Percentiles rank a stretch among this genome's conserved stretches.
phyloP scores from a whole-genome alignment of 164 flowering plant species.

The Kingdonia uniflora region DNA sequence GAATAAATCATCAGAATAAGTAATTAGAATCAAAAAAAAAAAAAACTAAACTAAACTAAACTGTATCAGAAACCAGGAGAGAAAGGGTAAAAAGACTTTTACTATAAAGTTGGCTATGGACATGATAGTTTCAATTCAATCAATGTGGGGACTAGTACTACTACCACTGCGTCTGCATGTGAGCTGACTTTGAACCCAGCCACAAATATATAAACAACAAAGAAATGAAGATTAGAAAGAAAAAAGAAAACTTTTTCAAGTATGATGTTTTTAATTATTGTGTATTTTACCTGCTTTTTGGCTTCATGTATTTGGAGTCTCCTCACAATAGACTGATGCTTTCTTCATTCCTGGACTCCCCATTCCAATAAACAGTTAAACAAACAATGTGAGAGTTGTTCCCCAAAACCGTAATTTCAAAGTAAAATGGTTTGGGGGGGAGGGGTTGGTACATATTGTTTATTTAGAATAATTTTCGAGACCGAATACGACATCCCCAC shows the following conservation, averaged over 20 bases:
- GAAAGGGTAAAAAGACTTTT: too few species aligned
- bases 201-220: too few species aligned
- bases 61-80: too few species aligned
- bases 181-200: too few species aligned
- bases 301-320: conserved; percentile 9
- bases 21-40: too few species aligned
- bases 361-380: neutral
- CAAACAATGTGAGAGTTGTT: neutral
- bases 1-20: too few species aligned
- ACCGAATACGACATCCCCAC: neutral
- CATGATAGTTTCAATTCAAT: too few species aligned
- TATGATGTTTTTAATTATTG: neutral
- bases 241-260: neutral
- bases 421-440: neutral
- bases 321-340: conserved; percentile 1
- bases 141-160: too few species aligned
- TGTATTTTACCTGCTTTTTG: conserved; percentile 10
- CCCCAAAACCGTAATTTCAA: conserved; percentile 4
- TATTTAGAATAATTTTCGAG: neutral
- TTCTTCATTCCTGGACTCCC: neutral
- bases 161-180: too few species aligned
- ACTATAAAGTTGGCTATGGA: too few species aligned
- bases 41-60: too few species aligned
- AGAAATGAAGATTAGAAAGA: neutral
- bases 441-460: neutral